A percentile compares a stretch with the other conserved stretches of the same genome.
Conservation (phyloP, 352 stramenopile species). For the Globisporangium sylvaticum region DNA sequence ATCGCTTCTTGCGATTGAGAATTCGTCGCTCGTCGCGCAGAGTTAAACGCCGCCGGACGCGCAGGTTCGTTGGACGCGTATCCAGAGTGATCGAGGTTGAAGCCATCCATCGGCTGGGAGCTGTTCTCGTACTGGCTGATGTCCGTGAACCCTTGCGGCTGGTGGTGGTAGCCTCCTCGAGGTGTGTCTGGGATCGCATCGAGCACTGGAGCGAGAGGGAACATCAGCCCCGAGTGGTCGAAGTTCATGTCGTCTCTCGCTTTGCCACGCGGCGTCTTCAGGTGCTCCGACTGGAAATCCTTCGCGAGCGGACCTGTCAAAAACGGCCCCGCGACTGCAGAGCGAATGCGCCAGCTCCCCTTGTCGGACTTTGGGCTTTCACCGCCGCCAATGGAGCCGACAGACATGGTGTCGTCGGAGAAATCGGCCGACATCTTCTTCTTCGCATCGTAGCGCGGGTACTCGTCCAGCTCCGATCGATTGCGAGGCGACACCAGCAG, state of each 20-base stretch:
- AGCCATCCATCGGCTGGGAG: slow-evolving; percentile 17
- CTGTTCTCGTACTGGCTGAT: slow-evolving; percentile 22
- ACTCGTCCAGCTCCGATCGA: slow-evolving; percentile 8
- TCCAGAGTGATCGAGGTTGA: slow-evolving; percentile 12
- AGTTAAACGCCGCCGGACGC: background rate
- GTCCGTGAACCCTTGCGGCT: slow-evolving; percentile 22
- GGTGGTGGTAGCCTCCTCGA: slow-evolving; percentile 15
- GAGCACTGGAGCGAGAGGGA: slow-evolving; percentile 32
- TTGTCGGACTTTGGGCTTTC: slow-evolving; percentile 36
- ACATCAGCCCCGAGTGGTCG: slow-evolving; percentile 27
- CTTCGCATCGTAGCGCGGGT: slow-evolving; percentile 13
- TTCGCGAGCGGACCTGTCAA: slow-evolving; percentile 35
- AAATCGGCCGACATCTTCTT: slow-evolving; percentile 22
- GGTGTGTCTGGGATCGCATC: slow-evolving; percentile 22
- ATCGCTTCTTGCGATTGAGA: slow-evolving; percentile 5
- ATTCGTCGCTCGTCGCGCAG: slow-evolving; percentile 1
- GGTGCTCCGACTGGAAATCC: slow-evolving; percentile 24
- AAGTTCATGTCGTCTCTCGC: slow-evolving; percentile 26
- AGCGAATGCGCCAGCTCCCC: slow-evolving; percentile 24
- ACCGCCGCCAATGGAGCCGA: slow-evolving; percentile 21
- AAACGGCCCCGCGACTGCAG: slow-evolving; percentile 30
- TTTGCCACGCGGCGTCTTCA: slow-evolving; percentile 29
- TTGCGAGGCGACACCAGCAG: slow-evolving; percentile 14
- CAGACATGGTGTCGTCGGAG: slow-evolving; percentile 34
- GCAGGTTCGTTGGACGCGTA: slow-evolving; percentile 1